These are phyloP conservation scores for Jaltomata sinuosa DNA, from an alignment of 257 asterid genomes.

Conservation along the genomic window DNA sequence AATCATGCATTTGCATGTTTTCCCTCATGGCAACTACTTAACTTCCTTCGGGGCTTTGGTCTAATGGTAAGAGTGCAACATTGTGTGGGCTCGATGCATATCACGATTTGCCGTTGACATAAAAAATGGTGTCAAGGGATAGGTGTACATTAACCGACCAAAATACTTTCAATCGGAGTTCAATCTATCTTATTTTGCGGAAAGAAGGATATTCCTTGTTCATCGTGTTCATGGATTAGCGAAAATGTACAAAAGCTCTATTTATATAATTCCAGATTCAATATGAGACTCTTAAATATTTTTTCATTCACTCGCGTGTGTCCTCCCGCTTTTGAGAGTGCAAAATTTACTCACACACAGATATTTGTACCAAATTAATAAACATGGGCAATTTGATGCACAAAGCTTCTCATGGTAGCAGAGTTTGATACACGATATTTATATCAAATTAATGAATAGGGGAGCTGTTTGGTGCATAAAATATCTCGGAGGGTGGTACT, in stretches of 20 bases:
- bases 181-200: not conserved
- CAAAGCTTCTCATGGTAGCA: not conserved
- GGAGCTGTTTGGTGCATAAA: too few relatives aligned
- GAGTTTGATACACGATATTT: too few relatives aligned
- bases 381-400: too few relatives aligned
- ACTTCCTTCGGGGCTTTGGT: not conserved
- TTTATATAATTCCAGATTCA: too few relatives aligned
- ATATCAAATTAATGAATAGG: too few relatives aligned
- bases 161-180: not conserved
- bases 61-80: not conserved
- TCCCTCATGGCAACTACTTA: not conserved
- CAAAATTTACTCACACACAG: too few relatives aligned
- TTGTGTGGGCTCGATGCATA: not conserved
- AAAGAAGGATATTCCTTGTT: not conserved
- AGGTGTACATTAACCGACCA: not conserved
- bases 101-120: not conserved
- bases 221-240: not conserved
- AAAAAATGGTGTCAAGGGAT: too few relatives aligned
- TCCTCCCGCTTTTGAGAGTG: too few relatives aligned
- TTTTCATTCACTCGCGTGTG: too few relatives aligned
- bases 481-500: rapidly evolving
- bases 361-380: too few relatives aligned
- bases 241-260: not conserved
- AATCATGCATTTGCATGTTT: not conserved
- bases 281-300: too few relatives aligned